These are phyloP conservation scores for Hortiboletus flavorubellus DNA, from an alignment of 768 basidiomycete genomes.

Conservation along the genomic window DNA sequence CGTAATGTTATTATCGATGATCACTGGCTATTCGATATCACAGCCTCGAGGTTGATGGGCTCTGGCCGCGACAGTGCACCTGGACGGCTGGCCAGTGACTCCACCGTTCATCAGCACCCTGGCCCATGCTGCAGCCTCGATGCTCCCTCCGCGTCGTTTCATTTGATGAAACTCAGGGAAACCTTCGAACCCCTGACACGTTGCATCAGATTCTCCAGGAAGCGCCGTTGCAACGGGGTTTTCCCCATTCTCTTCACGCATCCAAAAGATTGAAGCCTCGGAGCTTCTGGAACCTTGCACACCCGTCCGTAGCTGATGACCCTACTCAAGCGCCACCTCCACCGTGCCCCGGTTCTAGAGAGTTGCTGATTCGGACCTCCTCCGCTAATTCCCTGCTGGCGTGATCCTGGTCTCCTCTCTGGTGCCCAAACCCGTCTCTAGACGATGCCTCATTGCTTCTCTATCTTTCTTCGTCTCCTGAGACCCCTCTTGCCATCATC, in stretches of 20 bases:
- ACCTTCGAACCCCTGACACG: not conserved
- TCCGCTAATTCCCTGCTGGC: not conserved
- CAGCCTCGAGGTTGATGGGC: no score
- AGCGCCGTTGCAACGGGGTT: not conserved
- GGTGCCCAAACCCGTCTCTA: not conserved
- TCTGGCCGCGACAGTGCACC: no score
- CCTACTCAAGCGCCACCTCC: not conserved
- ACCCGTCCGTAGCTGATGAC: not conserved
- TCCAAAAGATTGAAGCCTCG: not conserved
- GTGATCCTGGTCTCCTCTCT: not conserved
- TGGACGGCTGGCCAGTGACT: not conserved
- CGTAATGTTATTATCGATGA: not conserved
- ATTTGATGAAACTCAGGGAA: slow-evolving; percentile 1
- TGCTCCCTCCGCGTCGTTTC: not conserved
- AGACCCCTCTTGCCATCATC: not conserved
- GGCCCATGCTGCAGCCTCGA: slow-evolving; percentile 13
- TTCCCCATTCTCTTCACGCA: not conserved
- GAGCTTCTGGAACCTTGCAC: not conserved
- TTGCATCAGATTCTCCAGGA: slow-evolving; percentile 3
- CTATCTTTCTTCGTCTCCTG: not conserved
- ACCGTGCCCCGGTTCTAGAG: not conserved
- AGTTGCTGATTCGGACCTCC: not conserved
- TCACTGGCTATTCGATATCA: not conserved
- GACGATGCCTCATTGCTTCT: not conserved
- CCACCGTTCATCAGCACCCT: not conserved